Conservation (phyloP, 495 filamentous ascomycete species). For the Clavariopsis aquatica region DNA sequence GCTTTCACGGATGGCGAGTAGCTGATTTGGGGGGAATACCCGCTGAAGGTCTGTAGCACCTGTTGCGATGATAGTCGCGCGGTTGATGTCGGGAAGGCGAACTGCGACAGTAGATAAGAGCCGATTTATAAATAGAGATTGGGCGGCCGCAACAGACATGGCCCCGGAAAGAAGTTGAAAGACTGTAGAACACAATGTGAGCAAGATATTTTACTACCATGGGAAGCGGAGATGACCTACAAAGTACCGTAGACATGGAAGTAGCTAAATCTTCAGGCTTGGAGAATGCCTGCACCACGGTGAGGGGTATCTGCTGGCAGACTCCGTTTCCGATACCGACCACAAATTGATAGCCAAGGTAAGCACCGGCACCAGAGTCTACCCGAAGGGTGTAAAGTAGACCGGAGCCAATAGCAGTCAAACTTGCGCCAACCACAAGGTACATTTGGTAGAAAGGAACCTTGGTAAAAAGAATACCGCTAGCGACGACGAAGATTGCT, state of each 20-base stretch:
- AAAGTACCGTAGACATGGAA: conserved; percentile 25
- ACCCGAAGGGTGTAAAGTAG: conserved; percentile 26
- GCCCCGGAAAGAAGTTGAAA: conserved; percentile 13
- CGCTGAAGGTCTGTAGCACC: neutral
- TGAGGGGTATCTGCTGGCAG: conserved; percentile 10
- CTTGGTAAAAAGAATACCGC: neutral
- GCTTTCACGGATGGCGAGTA: neutral
- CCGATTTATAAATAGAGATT: conserved; percentile 12
- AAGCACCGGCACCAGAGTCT: conserved; percentile 6
- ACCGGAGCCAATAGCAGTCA: conserved; percentile 30
- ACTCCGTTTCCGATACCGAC: conserved; percentile 15
- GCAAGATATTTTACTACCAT: neutral
- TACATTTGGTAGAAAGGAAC: neutral
- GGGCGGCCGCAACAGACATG: conserved; percentile 4
- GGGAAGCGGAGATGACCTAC: neutral
- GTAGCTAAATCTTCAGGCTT: conserved; percentile 10
- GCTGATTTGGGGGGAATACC: neutral
- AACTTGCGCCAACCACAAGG: conserved; percentile 18
- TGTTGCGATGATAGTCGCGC: neutral
- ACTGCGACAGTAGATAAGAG: neutral
- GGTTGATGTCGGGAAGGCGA: neutral
- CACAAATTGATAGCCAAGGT: conserved; percentile 32
- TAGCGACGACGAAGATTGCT: conserved; percentile 1
- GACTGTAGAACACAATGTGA: neutral
- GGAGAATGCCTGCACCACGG: conserved; percentile 7